Evolutionary conservation across 1,284 basidiomycete genomes (phyloP), one percentile per base, ranked within the genome.

Genomic region (Naganishia albida): DNA sequence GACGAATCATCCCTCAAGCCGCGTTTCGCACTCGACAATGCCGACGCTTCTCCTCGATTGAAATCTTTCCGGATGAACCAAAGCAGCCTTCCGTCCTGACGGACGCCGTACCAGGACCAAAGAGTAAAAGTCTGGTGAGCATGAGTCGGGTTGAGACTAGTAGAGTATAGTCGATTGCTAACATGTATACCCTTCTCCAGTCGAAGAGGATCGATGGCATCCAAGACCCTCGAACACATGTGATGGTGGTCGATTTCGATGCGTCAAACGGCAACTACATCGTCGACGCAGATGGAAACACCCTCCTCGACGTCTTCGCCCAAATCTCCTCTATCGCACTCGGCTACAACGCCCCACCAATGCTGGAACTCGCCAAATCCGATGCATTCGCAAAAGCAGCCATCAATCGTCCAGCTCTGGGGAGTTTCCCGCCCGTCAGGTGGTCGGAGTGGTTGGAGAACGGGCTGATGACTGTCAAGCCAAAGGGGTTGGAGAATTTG

Each of bases 281-380:
- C 44, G 79, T 80, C 54, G 83, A 85, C 66, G 83, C 80, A 1
- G 83, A 85, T 68, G 82, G 82, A 25, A 85, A 85, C 73, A 72
- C 72, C 42, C 70, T 82, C 12, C 79, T 85, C 56, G 83, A 85
- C 65, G 81, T 84, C 44, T 84, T 83, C 71, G 81, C 81, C 3
- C 83, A 84, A 72, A 77, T 78, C 68, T 78, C 79, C 15, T 80
- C 77, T 42, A 82, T 82, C 53, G 77, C 80, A 0, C 44, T 79
- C 39, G 78, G 78, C 25, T 63, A 68, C 64, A 67, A 67, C 34
- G 43, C 48, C 23, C 65, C 65, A 2, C 34, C 51, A 3, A 46
- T 67, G 38, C 26, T 67, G 18, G 38, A 46, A 67, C 67, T 57
- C 52, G 65, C 65, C 26, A 72, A 71, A 69, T 71, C 64, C 66